phyloP scores from a whole-genome alignment of 2,329 filamentous ascomycete genomes.

The Graphilbum sp. region DNA sequence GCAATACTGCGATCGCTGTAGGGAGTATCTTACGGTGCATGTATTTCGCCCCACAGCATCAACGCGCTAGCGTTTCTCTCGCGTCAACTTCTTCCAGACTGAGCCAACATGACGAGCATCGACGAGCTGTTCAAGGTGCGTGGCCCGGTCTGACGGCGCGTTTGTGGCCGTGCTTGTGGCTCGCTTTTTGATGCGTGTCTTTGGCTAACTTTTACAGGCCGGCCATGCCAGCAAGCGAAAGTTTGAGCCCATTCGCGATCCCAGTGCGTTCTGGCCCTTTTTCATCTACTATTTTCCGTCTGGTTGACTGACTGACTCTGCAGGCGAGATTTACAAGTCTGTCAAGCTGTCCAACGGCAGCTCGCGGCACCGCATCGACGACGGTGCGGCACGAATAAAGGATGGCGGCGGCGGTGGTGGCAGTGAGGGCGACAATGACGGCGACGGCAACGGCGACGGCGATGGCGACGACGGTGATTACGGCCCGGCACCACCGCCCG shows the following conservation, averaged over 20 bases:
- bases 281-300: background rate
- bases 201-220: no score
- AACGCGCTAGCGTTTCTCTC: no score
- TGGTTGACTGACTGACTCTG: background rate
- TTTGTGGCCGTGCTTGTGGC: no score
- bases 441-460: constrained; percentile 31
- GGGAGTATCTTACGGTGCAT: no score
- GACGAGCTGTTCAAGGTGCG: constrained; percentile 42
- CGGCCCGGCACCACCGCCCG: constrained; percentile 28
- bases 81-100: no score
- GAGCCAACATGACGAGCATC: constrained; percentile 36
- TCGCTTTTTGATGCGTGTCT: no score
- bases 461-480: constrained; percentile 29
- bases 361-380: no score
- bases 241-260: constrained; percentile 43
- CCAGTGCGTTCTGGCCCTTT: no score
- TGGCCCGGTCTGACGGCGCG: constrained; percentile 2
- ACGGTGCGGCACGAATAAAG: no score
- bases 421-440: constrained; percentile 29
- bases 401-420: no score
- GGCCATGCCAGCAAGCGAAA: constrained; percentile 44
- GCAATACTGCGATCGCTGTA: no score
- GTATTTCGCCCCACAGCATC: no score
- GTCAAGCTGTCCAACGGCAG: constrained; percentile 30
- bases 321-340: constrained; percentile 49